phyloP scores from a whole-genome alignment of 768 basidiomycete genomes.

The Pulveroboletus sp. region DNA sequence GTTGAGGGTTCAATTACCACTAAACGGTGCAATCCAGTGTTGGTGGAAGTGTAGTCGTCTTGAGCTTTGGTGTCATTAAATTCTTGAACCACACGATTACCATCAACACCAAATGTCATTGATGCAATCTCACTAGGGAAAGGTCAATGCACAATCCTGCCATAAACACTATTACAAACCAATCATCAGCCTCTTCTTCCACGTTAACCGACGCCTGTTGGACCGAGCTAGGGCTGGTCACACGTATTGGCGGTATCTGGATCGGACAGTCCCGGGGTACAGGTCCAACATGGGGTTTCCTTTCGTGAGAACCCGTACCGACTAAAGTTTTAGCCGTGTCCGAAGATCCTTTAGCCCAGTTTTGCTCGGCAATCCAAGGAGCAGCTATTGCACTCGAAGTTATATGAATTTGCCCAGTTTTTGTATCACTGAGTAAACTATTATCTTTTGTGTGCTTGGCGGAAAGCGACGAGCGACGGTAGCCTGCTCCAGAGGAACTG shows the following conservation, averaged over 20 bases:
- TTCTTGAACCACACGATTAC: too few relatives aligned
- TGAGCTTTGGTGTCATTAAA: background rate
- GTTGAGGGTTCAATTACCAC: background rate
- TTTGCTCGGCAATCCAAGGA: background rate
- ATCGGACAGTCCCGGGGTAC: background rate
- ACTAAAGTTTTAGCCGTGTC: background rate
- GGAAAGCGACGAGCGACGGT: background rate
- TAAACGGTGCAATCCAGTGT: background rate
- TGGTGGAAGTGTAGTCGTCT: background rate
- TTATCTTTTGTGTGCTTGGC: background rate
- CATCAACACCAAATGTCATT: background rate
- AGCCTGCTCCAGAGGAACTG: background rate
- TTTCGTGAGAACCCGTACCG: constrained; percentile 8
- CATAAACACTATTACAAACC: constrained; percentile 8
- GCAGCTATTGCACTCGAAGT: too few relatives aligned
- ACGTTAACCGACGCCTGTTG: background rate
- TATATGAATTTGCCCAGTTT: background rate
- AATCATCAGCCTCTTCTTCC: background rate
- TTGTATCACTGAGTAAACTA: background rate
- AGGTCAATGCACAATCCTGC: background rate
- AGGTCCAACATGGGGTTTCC: constrained; percentile 8
- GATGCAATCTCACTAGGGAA: constrained; percentile 3
- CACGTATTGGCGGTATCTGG: background rate
- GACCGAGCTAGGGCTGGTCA: background rate
- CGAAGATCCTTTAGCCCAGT: background rate